Conservation (phyloP, 441 rosid genomes). For the Bocquillonia castaneifolia region DNA sequence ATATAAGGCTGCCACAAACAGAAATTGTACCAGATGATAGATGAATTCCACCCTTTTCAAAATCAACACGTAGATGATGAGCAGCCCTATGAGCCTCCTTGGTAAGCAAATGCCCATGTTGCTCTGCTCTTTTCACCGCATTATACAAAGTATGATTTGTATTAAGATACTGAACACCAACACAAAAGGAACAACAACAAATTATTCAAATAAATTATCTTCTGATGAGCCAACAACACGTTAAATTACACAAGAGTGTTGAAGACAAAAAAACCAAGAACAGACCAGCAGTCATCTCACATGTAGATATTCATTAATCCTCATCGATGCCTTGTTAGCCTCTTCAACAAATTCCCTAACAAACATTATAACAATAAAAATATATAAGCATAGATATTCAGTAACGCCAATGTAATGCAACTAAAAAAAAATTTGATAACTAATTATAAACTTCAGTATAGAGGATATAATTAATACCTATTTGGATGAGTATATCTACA, state of each 20-base stretch:
- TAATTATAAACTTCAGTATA: too few relatives aligned
- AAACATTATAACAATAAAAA: conserved; percentile 1
- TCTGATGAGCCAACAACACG: neutral
- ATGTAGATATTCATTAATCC: conserved; percentile 90
- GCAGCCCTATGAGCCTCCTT: conserved; percentile 87
- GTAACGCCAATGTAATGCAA: neutral
- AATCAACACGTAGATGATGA: conserved; percentile 58
- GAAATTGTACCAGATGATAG: conserved; percentile 51
- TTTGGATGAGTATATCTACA: conserved; percentile 93
- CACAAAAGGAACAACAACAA: conserved; percentile 13
- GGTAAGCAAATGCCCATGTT: conserved; percentile 54
- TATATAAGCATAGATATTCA: conserved; percentile 15
- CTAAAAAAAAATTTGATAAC: too few relatives aligned
- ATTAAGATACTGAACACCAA: conserved; percentile 59
- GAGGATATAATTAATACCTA: conserved; percentile 46
- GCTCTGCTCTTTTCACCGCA: conserved; percentile 83
- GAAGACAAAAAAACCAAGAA: conserved; percentile 17
- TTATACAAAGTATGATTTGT: conserved; percentile 71
- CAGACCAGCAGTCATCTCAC: conserved; percentile 82
- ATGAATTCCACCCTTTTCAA: conserved; percentile 97
- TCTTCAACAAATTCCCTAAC: conserved; percentile 83
- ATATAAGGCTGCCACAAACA: conserved; percentile 15
- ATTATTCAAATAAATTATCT: conserved; percentile 5
- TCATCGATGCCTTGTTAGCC: conserved; percentile 81
- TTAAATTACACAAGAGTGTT: conserved; percentile 9